Conservation (phyloP, 2,329 filamentous ascomycete genomes). For the Coleophoma cylindrospora region DNA sequence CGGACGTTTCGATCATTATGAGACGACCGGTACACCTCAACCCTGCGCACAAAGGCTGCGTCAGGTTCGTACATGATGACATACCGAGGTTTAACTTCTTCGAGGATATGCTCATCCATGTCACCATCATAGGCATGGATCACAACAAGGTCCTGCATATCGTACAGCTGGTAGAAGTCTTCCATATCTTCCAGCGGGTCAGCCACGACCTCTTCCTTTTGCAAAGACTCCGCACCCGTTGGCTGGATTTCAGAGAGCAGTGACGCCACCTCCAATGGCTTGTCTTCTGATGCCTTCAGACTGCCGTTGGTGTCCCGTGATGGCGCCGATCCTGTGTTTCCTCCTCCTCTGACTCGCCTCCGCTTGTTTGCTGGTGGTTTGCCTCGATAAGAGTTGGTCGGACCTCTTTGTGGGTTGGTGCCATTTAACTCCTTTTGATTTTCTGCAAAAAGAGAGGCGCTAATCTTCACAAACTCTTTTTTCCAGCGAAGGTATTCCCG, state of each 20-base stretch:
- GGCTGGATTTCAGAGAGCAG: conserved; percentile 79
- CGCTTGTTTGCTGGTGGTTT: conserved; percentile 80
- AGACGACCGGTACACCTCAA: conserved; percentile 94
- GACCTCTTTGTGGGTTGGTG: conserved; percentile 49
- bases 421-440: conserved; percentile 73
- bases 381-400: conserved; percentile 38
- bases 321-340: conserved; percentile 48
- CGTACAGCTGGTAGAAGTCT: conserved; percentile 84
- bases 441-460: conserved; percentile 70
- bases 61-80: conserved; percentile 99
- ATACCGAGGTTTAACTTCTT: conserved; percentile 88
- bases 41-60: conserved; percentile 84
- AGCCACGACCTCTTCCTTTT: conserved; percentile 69
- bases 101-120: conserved; percentile 91
- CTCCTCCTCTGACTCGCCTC: conserved; percentile 77
- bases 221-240: conserved; percentile 69
- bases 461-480: conserved; percentile 80
- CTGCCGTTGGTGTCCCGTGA: conserved; percentile 68
- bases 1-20: conserved; percentile 84
- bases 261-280: conserved; percentile 73
- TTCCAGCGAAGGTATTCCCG: conserved; percentile 90
- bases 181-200: conserved; percentile 91
- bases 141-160: conserved; percentile 83
- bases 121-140: conserved; percentile 94
- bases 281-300: conserved; percentile 75